Evolutionary conservation across 495 filamentous ascomycete genomes (phyloP).

Genomic region (Rostrohypoxylon terebratum): DNA sequence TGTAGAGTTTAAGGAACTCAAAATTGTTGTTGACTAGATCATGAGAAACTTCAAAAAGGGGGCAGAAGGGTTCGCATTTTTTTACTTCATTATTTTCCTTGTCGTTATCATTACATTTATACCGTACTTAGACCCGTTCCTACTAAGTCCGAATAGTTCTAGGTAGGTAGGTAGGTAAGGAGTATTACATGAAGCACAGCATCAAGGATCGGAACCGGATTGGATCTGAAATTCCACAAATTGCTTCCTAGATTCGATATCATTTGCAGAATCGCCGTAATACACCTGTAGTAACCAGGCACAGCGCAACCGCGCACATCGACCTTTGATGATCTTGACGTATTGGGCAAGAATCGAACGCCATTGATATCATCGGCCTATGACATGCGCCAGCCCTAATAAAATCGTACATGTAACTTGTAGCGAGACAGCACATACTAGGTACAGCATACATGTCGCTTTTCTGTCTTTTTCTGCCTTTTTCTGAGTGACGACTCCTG

Average conservation of each 20-base stretch:
- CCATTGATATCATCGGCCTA: conserved; percentile 44
- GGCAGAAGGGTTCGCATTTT: neutral
- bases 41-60: conserved; percentile 8
- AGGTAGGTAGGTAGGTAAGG: neutral
- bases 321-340: conserved; percentile 40
- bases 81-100: neutral
- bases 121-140: neutral
- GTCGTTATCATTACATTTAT: conserved; percentile 5
- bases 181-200: neutral
- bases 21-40: neutral
- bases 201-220: conserved; percentile 3
- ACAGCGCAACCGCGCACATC: conserved; percentile 30
- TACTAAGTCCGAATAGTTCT: neutral
- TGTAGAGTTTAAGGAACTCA: conserved; percentile 24
- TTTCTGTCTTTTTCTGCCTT: conserved; percentile 18
- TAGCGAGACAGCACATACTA: conserved; percentile 40
- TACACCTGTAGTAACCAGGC: conserved; percentile 35
- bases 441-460: conserved; percentile 21
- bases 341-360: conserved; percentile 33
- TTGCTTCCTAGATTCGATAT: conserved; percentile 23
- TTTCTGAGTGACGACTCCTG: conserved; percentile 14
- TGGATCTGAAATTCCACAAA: conserved; percentile 27
- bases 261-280: conserved; percentile 37
- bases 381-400: conserved; percentile 32
- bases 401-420: conserved; percentile 30